Evolutionary conservation across 148 eudicot genomes (phyloP), one percentile per base, ranked within the genome.

Genomic region (Cornus florida): DNA sequence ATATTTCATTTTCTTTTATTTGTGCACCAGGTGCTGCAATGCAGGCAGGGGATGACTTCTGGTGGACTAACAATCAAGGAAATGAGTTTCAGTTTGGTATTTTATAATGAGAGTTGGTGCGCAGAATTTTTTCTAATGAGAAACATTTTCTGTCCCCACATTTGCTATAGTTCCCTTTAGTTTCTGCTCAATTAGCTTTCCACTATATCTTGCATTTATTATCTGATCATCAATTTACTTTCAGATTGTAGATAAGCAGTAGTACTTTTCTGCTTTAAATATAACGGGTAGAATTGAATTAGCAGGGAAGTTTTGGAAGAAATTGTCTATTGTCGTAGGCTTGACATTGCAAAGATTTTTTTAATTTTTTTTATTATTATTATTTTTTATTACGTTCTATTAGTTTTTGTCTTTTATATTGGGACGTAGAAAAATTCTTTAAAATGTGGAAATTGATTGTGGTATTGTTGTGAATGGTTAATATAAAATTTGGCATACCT

Each of bases 31-130:
- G 90, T 95, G 38, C 88, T 95, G 14, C 90, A 90, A 59, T 85
- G 91, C n/a, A 91, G 98, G 28, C 98, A 93, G 78, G 89, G 89
- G 20, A 82, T 88, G 74, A 73, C 88, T 57, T 93, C 97, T 46
- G 97, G 91, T 75, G 96, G 79, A n/a, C 82, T 95, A 22, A 91
- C 88, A 20, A 74, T 95, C 20, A 79, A 73, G 59, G 91, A 88
- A 7, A 81, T 28, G 28, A 28, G 28, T 28, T 28, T 35, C 48
- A 43, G 48, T 43, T 43, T 9, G 6, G 48, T 6, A 43, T 43
- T 28, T 43, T 43, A 43, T 6, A 10, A 48, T 38, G 17, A 24
- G 66, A 68, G 41, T 73, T 80, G 70, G 35, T 70, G 31, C 64
- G 10, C 22, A 50, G 39, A 33, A 73, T 67, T 10, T 23, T 23